phyloP scores from a whole-genome alignment of 139 green algal species.

The Limnomonas spitsbergensis region DNA sequence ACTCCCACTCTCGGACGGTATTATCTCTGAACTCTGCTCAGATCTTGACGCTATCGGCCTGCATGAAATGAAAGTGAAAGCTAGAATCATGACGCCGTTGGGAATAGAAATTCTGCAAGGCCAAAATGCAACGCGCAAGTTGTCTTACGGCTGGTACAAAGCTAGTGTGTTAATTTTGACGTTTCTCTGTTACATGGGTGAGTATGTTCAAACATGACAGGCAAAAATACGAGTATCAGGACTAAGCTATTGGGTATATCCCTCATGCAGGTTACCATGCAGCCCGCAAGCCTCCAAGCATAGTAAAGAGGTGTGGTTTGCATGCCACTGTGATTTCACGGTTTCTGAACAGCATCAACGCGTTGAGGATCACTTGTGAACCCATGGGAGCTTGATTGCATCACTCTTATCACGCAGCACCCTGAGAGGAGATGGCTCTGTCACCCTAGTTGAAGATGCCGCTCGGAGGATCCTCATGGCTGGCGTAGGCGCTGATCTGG shows the following conservation, averaged over 20 bases:
- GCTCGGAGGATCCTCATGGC: constrained; percentile 10
- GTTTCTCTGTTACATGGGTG: constrained; percentile 80
- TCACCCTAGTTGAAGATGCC: not conserved
- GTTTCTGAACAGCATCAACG: not conserved
- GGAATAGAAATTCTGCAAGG: constrained; percentile 36
- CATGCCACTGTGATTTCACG: not conserved
- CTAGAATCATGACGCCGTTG: constrained; percentile 15
- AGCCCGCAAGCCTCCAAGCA: constrained; percentile 82
- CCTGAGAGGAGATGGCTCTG: constrained; percentile 33
- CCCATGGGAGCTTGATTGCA: no score
- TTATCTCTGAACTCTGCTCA: no score
- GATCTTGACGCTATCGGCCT: no score
- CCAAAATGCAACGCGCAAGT: constrained; percentile 23
- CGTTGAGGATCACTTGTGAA: no score
- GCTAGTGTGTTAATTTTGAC: constrained; percentile 77
- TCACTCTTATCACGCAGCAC: constrained; percentile 28
- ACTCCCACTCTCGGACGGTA: no score
- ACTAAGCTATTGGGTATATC: not conserved
- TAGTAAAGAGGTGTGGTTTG: constrained; percentile 77
- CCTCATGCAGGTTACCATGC: constrained; percentile 72
- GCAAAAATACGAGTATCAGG: no score
- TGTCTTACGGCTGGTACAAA: constrained; percentile 36
- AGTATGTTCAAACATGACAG: no score
- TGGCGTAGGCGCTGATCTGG: constrained; percentile 6
- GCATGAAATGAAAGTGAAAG: not conserved